Evolutionary conservation across 352 stramenopile species (phyloP), one percentile per base, ranked within the genome.

Genomic region (Phytophthora pini): DNA sequence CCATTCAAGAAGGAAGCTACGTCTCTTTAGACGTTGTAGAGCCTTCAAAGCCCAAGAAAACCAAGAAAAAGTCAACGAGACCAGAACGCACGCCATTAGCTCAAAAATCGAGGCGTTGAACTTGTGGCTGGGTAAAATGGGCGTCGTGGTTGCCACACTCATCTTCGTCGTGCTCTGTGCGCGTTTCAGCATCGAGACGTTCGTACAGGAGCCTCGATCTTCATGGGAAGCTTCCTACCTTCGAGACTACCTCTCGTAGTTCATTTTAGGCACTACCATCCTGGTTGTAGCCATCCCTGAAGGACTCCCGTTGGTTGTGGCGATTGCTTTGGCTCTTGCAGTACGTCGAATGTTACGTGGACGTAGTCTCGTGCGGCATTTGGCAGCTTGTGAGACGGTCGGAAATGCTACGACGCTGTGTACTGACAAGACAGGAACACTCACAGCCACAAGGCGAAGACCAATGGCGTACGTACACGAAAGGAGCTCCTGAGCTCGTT

Each of bases 391-490:
- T 72, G 97, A 99, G 80, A 99, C 97, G 4, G 98, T 98, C 83
- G 96, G 97, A 32, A 98, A 95, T 74, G 96, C 96, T 17, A 99
- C 96, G 2, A 98, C 94, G 12, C 98, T 99, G 70, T 99, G 94
- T 64, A 97, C 92, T 1, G 95, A 98, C 77, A 98, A 97, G 76
- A 99, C 96, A 0, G 96, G 96, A 58, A 99, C 96, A 24, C 83
- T 99, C 31, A 99, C 94, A 20, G 93, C 94, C 38, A 99, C 51
- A 68, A 58, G 57, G 59, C 26, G 17, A 53, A 11, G 40, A 66
- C 52, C 51, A 49, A 9, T 71, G 55, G 20, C 56, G 74, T 6
- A 69, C 76, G 1, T 81, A 82, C 44, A 85, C 66, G 2, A 88
- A 89, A 39, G 80, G 80, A 4, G 80, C 80, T 5, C 72, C 82